Evolutionary conservation across 2,329 filamentous ascomycete species (phyloP).

Genomic region (Ascochyta pisi): DNA sequence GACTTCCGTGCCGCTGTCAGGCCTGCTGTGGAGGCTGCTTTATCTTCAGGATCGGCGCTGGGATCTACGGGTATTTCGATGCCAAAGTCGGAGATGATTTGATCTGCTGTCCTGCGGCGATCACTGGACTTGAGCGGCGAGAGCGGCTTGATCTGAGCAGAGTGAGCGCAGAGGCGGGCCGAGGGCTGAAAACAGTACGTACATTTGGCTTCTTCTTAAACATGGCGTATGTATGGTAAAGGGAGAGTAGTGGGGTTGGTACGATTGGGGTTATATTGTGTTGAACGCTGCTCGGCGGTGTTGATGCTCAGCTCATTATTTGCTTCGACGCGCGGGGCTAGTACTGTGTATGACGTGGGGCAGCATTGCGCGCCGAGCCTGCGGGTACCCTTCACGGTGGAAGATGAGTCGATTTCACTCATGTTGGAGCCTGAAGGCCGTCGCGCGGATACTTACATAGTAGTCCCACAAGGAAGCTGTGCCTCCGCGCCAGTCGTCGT

Average conservation of each 20-base stretch:
- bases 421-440: background rate
- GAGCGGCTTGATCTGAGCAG: conserved; percentile 68
- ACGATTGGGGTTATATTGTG: background rate
- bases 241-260: background rate
- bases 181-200: conserved; percentile 6
- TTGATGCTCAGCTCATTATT: conserved; percentile 14
- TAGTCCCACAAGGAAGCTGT: background rate
- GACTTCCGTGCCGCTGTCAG: conserved; percentile 63
- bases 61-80: conserved; percentile 55
- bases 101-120: conserved; percentile 69
- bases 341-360: conserved; percentile 5
- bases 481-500: background rate
- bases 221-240: conserved; percentile 50
- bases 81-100: conserved; percentile 69
- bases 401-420: conserved; percentile 12
- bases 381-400: background rate
- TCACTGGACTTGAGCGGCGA: conserved; percentile 72
- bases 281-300: background rate
- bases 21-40: conserved; percentile 51
- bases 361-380: conserved; percentile 5
- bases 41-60: conserved; percentile 52
- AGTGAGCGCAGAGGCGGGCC: conserved; percentile 6
- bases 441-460: background rate
- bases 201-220: conserved; percentile 71
- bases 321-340: conserved; percentile 11